Percentiles rank a stretch among this genome's conserved stretches.
phyloP scores from a whole-genome alignment of 2,329 filamentous ascomycete genomes.

The Dryadomyces quercivorus region DNA sequence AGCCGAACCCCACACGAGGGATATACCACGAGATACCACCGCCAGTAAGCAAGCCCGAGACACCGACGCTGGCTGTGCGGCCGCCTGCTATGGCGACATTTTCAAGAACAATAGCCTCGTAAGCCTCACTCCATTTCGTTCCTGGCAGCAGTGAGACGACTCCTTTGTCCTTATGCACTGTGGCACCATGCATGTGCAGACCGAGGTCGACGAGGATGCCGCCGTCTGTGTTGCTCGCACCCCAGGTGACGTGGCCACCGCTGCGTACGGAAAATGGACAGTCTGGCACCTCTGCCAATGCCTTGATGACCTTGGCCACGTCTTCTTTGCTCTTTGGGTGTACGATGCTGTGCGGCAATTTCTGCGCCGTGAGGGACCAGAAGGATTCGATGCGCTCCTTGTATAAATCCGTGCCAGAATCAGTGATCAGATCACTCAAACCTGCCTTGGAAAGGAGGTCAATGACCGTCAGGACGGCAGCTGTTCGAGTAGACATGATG shows the following conservation, averaged over 20 bases:
- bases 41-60: conserved; percentile 17
- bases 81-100: conserved; percentile 14
- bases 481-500: no score
- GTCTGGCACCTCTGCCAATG: conserved; percentile 13
- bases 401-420: neutral
- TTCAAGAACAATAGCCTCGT: neutral
- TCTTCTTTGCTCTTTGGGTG: conserved; percentile 18
- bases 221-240: neutral
- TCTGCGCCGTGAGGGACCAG: conserved; percentile 1
- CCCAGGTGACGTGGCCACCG: conserved; percentile 1
- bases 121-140: neutral
- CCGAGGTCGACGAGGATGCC: neutral
- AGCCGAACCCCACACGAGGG: conserved; percentile 23
- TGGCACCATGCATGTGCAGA: conserved; percentile 7
- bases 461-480: neutral
- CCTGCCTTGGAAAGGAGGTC: neutral
- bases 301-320: conserved; percentile 22
- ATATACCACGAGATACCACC: conserved; percentile 18
- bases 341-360: conserved; percentile 1
- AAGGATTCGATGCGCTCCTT: conserved; percentile 11
- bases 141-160: neutral
- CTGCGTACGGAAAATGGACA: neutral
- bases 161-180: neutral
- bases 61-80: conserved; percentile 16
- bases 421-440: neutral